Base-by-base conservation (phyloP, 1,284 basidiomycete genomes). In the Anthracocystis setariae region DNA sequence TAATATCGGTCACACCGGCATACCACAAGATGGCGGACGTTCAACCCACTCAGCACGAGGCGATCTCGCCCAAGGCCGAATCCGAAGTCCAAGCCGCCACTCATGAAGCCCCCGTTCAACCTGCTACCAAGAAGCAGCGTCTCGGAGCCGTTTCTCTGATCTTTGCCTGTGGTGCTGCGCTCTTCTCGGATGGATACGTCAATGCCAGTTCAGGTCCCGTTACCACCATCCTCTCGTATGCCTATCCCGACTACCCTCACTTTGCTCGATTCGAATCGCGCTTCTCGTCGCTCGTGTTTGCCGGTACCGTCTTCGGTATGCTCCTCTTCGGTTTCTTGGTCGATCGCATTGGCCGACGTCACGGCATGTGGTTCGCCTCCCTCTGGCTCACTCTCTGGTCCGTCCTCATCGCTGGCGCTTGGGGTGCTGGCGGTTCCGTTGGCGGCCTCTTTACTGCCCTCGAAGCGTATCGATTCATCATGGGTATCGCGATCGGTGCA, bases 291-390 rank as follows among this genome's bases (percentile, higher is more conserved):
- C 71, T 82, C 49, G 78, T 70, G 42, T 82, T 82, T 53, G 80
- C 79, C 21, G 80, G 80, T 18, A 93, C 91, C 13, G 85, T 95
- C 39, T 85, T 93, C n/a, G 93, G 86, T 44, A 82, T 82, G 80
- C 73, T 82, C 10, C 45, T 73, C 8, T 86, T 86, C 51, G 86
- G 86, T 17, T 65, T 74, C 29, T 35, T 78, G 7, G 91, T 91
- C 8, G 94, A 96, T 82, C 91, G 90, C 81, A 76, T 93, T 57
- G 93, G 93, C 8, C 88, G 94, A 53, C 94, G 94, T 79, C 90
- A 90, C 75, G 92, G 92, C 58, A 93, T 93, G 92, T 89, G 90
- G 68, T 73, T 87, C 72, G 47, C 74, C 24, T 72, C 61, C 12
- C 43, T 72, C 53, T 73, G 64, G 67, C 68, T 76, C 21, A 64